Base-by-base conservation (phyloP, 768 basidiomycete genomes). In the Gymnopilus dilepis region DNA sequence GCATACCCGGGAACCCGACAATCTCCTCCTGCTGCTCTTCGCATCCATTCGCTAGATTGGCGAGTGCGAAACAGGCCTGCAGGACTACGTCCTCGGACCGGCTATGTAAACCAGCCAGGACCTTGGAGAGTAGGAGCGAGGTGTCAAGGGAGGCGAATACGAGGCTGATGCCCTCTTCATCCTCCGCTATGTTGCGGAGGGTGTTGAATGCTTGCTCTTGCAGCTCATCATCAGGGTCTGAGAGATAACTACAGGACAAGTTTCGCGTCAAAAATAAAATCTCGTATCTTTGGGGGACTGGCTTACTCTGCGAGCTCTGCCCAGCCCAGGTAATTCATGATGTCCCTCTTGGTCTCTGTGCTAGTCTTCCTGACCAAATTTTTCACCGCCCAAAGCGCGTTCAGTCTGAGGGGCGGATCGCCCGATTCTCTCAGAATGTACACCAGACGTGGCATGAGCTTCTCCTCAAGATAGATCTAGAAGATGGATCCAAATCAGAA, bases 321-420 rank as follows among this genome's bases (percentile, higher is more conserved):
- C 91, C 93, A 95, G 1, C 86, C 87, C 2, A 97, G 68, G 43
- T 79, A 76, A n/a, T 75, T 73, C 84, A 94, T 91, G 13, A 95
- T 83, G 59, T 80, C 76, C 41, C 76, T 76, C 73, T 93, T 95
- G 53, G 84, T 84, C 42, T 81, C 79, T n/a, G 78, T 74, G 2
- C 74, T 76, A 33, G 87, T 85, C 68, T 88, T 89, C 70, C 84
- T 84, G 2, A 94, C 70, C n/a, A 93, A 70, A 68, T 96, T 97
- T 72, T 93, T 94, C 34, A 95, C 74, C 0, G 90, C 90, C 94
- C 95, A 96, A n/a, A 96, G 69, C 0, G 90, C 86, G 63, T 87
- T 94, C 28, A 90, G 71, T 6, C 85, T 78, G 6, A 95, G 77
- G 0, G 81, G 79, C 8, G 82, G 77, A 61, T 92, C 87, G 0